Conservation (phyloP, 768 basidiomycete species). For the Podaxis mareebaensis region DNA sequence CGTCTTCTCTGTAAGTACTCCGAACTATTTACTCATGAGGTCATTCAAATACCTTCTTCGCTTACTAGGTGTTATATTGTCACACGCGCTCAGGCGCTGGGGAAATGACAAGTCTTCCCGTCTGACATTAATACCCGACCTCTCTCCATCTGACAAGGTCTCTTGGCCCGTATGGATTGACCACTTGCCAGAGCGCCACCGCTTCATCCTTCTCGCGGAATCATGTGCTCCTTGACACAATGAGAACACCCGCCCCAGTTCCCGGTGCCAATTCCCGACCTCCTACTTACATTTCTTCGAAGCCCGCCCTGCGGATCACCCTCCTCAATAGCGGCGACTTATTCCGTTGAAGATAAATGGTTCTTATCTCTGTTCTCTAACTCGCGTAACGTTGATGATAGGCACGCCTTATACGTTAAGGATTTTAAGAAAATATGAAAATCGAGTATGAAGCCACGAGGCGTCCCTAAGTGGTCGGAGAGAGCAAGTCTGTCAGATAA, state of each 20-base stretch:
- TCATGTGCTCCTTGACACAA: neutral
- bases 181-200: neutral
- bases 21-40: neutral
- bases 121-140: neutral
- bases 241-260: neutral
- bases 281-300: too few relatives aligned
- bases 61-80: neutral
- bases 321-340: too few relatives aligned
- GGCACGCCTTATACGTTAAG: too few relatives aligned
- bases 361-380: too few relatives aligned
- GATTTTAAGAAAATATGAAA: too few relatives aligned
- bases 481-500: neutral
- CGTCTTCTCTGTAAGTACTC: neutral
- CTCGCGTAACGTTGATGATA: too few relatives aligned
- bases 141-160: neutral
- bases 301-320: too few relatives aligned
- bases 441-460: neutral
- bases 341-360: too few relatives aligned
- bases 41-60: neutral
- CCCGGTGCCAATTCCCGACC: too few relatives aligned
- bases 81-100: neutral
- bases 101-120: neutral
- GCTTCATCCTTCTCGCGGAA: neutral
- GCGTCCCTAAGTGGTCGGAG: neutral
- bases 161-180: neutral